phyloP scores from a whole-genome alignment of 768 basidiomycete genomes.

The Boletus rufocinnamomeus region DNA sequence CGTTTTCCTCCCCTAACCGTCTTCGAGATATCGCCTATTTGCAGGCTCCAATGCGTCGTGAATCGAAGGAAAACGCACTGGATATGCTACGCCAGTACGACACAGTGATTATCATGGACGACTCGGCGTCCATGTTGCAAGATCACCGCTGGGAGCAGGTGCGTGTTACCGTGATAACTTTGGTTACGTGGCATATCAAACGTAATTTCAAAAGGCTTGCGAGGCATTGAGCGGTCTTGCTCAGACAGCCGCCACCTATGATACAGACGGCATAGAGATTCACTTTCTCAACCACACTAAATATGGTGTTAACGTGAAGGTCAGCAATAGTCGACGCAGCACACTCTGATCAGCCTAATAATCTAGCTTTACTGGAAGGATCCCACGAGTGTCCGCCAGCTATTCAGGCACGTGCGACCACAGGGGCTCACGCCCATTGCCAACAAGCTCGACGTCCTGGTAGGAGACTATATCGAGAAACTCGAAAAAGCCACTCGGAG shows the following conservation, averaged over 20 bases:
- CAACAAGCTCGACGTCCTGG: conserved; percentile 40
- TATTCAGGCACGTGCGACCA: conserved; percentile 49
- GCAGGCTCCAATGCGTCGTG: conserved; percentile 27
- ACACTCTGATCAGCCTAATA: neutral
- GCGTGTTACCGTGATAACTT: neutral
- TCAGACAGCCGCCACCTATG: conserved; percentile 49
- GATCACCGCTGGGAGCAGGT: conserved; percentile 54
- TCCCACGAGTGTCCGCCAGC: conserved; percentile 34
- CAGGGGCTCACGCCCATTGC: conserved; percentile 49
- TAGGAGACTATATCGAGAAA: conserved; percentile 40
- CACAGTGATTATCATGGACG: conserved; percentile 61
- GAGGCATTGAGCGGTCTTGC: conserved; percentile 46
- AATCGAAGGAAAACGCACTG: conserved; percentile 32
- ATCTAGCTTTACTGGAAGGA: conserved; percentile 32
- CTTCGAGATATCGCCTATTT: conserved; percentile 27
- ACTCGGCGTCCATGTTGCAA: conserved; percentile 56
- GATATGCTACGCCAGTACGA: conserved; percentile 49
- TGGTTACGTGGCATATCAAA: neutral
- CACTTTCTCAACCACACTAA: conserved; percentile 53
- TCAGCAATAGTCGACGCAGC: conserved; percentile 8
- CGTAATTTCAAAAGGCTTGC: conserved; percentile 9
- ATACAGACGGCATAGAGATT: conserved; percentile 61
- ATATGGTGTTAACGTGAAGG: conserved; percentile 42
- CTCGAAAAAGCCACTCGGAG: conserved; percentile 35
- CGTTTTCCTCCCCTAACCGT: conserved; percentile 17